Percentiles rank a stretch among this genome's conserved stretches.
phyloP scores from a whole-genome alignment of 164 flowering plant genomes.

The Stephania cephalantha region DNA sequence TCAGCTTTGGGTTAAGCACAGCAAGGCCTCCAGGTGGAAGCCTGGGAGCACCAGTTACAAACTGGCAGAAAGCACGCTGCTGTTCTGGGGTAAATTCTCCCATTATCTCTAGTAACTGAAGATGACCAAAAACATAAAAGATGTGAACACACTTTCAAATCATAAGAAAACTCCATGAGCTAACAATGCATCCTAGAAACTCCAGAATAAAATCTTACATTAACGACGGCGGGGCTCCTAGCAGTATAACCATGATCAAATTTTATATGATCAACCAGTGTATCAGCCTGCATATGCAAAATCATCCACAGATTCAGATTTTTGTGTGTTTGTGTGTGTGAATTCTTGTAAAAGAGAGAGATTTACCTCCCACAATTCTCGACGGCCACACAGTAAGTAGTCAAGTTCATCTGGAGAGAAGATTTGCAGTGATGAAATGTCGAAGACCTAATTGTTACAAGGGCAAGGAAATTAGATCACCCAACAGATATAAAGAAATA shows the following conservation, averaged over 20 bases:
- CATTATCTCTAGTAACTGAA: slow-evolving; percentile 91
- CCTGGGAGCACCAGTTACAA: slow-evolving; percentile 98
- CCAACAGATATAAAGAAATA: too few relatives aligned
- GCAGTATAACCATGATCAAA: slow-evolving; percentile 99
- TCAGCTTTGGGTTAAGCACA: slow-evolving; percentile 86
- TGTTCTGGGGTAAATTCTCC: slow-evolving; percentile 90
- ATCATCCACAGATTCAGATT: not conserved
- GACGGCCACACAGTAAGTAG: slow-evolving; percentile 87
- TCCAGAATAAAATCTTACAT: slow-evolving; percentile 35
- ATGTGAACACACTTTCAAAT: not conserved
- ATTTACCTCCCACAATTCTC: slow-evolving; percentile 93
- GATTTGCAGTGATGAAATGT: slow-evolving; percentile 79
- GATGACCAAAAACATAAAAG: slow-evolving; percentile 15
- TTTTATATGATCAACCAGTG: slow-evolving; percentile 86
- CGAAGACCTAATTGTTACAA: slow-evolving; percentile 63
- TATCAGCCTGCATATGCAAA: slow-evolving; percentile 60
- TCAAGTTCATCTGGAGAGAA: slow-evolving; percentile 87
- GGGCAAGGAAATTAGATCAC: not conserved
- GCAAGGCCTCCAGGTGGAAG: slow-evolving; percentile 99
- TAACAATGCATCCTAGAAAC: not conserved
- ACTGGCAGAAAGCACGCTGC: slow-evolving; percentile 96
- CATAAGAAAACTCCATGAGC: not conserved
- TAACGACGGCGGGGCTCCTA: slow-evolving; percentile 81
- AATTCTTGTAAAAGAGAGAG: not conserved
- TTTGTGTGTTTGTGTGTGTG: not conserved